phyloP scores from a whole-genome alignment of 2,329 filamentous ascomycete genomes.

The Pestalotiopsis sp. region DNA sequence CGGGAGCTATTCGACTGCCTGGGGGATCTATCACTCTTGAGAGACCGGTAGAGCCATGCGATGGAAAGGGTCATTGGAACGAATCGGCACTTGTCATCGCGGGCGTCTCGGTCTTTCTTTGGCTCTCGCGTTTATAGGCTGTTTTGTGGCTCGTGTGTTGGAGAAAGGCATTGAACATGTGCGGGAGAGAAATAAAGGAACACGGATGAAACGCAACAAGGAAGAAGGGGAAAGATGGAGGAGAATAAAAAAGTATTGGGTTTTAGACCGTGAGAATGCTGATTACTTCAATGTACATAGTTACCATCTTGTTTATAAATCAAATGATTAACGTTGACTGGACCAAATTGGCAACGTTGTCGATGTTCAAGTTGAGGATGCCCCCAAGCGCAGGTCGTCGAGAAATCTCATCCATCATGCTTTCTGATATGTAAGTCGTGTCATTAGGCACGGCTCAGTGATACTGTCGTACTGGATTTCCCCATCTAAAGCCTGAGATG shows the following conservation, averaged over 20 bases:
- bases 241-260: background rate
- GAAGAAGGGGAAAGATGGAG: background rate
- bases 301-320: background rate
- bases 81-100: background rate
- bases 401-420: too few species aligned
- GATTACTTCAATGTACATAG: background rate
- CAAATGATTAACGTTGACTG: background rate
- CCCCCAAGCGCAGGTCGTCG: too few species aligned
- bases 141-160: too few species aligned
- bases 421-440: too few species aligned
- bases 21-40: constrained; percentile 10
- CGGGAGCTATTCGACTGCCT: background rate
- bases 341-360: background rate
- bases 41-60: background rate
- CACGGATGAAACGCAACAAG: too few species aligned
- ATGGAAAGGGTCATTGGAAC: background rate
- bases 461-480: too few species aligned
- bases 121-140: too few species aligned
- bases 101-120: too few species aligned
- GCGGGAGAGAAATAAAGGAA: too few species aligned
- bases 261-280: background rate
- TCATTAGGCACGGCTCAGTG: too few species aligned
- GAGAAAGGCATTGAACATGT: too few species aligned
- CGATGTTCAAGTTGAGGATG: background rate
- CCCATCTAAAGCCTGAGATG: too few species aligned